Percentiles rank a stretch among this genome's conserved stretches.
phyloP scores from a whole-genome alignment of 139 green algal species.

The Closterium sp. region DNA sequence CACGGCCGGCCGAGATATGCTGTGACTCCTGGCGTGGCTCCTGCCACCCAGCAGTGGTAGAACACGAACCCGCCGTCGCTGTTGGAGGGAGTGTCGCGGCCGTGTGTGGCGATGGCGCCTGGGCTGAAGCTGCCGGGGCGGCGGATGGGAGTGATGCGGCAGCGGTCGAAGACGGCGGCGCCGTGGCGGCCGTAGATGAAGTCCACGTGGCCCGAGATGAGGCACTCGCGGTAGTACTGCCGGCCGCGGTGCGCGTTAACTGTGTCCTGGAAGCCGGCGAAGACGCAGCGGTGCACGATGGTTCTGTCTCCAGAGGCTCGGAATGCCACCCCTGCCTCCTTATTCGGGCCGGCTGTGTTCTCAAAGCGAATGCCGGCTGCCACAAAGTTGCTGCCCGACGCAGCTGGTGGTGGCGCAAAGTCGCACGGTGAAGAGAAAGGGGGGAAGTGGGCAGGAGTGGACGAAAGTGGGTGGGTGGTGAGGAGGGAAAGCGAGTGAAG shows the following conservation, averaged over 20 bases:
- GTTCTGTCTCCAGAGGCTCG: background rate
- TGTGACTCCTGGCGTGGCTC: background rate
- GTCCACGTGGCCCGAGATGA: background rate
- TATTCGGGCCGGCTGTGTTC: background rate
- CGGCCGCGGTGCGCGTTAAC: background rate
- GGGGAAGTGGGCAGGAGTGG: background rate
- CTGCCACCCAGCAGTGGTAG: background rate
- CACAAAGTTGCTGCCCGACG: background rate
- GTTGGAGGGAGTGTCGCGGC: background rate
- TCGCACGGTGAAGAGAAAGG: background rate
- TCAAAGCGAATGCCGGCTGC: background rate
- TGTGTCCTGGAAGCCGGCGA: background rate
- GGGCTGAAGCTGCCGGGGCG: no score
- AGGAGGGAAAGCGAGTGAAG: background rate
- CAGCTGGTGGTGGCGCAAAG: background rate
- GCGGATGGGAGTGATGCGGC: background rate
- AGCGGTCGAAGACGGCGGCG: slow-evolving; percentile 15
- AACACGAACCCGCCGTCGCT: background rate
- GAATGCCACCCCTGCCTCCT: background rate
- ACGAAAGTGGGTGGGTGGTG: background rate
- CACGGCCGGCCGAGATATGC: background rate
- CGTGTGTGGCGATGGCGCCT: background rate
- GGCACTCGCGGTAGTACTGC: slow-evolving; percentile 18
- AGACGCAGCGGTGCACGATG: background rate
- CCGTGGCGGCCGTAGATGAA: slow-evolving; percentile 13